These are phyloP conservation scores for Neoboletus magnificus DNA, from an alignment of 768 basidiomycete genomes.

Conservation along the genomic window DNA sequence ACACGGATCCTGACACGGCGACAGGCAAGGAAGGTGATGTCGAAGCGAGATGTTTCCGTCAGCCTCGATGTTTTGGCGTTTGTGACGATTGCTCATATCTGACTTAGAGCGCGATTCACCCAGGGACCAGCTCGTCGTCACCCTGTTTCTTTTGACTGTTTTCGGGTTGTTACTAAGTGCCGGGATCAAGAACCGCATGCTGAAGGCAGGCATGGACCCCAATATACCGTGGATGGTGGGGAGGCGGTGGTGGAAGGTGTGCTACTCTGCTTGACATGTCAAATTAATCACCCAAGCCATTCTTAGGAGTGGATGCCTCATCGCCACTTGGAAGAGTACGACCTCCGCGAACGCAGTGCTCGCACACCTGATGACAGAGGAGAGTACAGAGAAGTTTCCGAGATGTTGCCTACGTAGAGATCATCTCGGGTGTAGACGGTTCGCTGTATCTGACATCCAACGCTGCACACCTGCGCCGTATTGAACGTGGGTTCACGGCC, in stretches of 20 bases:
- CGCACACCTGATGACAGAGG: slow-evolving; percentile 35
- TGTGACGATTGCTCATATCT: slow-evolving; percentile 26
- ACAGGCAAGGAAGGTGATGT: slow-evolving; percentile 96
- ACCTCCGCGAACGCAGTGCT: slow-evolving; percentile 37
- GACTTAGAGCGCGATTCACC: slow-evolving; percentile 86
- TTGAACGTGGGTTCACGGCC: not conserved
- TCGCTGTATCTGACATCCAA: not conserved
- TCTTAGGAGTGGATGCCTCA: slow-evolving; percentile 42
- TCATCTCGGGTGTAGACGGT: not conserved
- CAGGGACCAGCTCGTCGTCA: slow-evolving; percentile 91
- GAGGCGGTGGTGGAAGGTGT: slow-evolving; percentile 83
- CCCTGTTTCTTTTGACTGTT: slow-evolving; percentile 83
- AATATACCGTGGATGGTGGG: slow-evolving; percentile 61
- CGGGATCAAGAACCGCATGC: slow-evolving; percentile 78
- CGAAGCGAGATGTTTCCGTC: slow-evolving; percentile 94
- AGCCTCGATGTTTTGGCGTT: slow-evolving; percentile 39
- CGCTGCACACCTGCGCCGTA: not conserved
- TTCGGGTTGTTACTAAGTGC: slow-evolving; percentile 83
- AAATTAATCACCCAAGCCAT: slow-evolving; percentile 19
- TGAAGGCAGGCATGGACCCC: slow-evolving; percentile 69
- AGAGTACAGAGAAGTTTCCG: slow-evolving; percentile 46
- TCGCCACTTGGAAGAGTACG: slow-evolving; percentile 51
- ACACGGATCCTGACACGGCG: slow-evolving; percentile 87
- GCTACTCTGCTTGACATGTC: slow-evolving; percentile 25
- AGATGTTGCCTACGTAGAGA: slow-evolving; percentile 23